These are phyloP conservation scores for Chenopodium quinoa DNA, from an alignment of 148 eudicot species.

Conservation along the genomic window DNA sequence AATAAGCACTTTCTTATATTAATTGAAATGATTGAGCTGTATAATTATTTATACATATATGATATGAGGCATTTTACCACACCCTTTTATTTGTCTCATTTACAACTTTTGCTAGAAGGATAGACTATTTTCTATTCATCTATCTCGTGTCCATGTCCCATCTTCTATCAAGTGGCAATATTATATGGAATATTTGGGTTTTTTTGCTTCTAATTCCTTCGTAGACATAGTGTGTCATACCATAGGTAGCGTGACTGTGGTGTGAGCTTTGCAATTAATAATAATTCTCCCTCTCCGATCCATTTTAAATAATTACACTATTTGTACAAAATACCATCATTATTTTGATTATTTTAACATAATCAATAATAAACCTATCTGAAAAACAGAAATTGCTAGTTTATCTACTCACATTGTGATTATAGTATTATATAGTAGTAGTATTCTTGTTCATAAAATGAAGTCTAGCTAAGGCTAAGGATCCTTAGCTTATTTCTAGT, in stretches of 20 bases:
- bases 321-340: too few relatives aligned
- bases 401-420: too few relatives aligned
- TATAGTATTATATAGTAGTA: too few relatives aligned
- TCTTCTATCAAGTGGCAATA: not conserved
- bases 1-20: not conserved
- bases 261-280: not conserved
- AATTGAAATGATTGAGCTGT: slow-evolving; percentile 12
- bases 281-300: too few relatives aligned
- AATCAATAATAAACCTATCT: too few relatives aligned
- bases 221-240: not conserved
- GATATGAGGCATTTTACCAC: not conserved
- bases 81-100: not conserved
- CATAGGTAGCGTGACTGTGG: not conserved
- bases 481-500: too few relatives aligned
- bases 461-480: too few relatives aligned
- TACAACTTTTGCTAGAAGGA: not conserved
- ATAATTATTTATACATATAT: not conserved
- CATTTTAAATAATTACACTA: too few relatives aligned
- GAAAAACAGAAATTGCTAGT: too few relatives aligned
- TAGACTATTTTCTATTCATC: not conserved
- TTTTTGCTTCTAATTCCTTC: not conserved
- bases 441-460: too few relatives aligned
- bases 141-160: slow-evolving; percentile 1
- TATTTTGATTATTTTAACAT: too few relatives aligned
- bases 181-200: not conserved